Evolutionary conservation across 345 rosid species (phyloP).

Genomic region (Gossypioides kirkii): DNA sequence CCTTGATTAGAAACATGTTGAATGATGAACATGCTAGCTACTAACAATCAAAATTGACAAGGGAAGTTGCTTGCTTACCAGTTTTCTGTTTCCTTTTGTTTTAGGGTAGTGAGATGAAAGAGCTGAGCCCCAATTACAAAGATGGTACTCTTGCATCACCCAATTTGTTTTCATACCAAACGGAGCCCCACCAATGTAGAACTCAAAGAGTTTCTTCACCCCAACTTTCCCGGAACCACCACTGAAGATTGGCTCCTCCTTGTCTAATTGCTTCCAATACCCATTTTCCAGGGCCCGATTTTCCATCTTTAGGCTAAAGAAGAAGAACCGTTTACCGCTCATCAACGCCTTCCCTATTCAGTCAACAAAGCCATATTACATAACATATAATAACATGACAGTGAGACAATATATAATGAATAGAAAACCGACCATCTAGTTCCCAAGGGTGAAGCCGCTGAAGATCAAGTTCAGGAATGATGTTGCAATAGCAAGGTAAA

Average conservation of each 20-base stretch:
- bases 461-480: constrained; percentile 34
- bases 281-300: constrained; percentile 27
- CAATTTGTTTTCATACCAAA: constrained; percentile 29
- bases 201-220: constrained; percentile 29
- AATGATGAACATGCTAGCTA: not conserved
- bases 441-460: constrained; percentile 37
- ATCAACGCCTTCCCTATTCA: constrained; percentile 34
- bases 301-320: constrained; percentile 27
- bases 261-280: constrained; percentile 31
- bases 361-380: not conserved
- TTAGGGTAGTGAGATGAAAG: constrained; percentile 3
- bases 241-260: constrained; percentile 27
- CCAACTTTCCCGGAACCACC: constrained; percentile 21
- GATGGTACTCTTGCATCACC: constrained; percentile 43
- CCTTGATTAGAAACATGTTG: not conserved
- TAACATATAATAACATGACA: not conserved
- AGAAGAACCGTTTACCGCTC: constrained; percentile 35
- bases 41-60: not conserved
- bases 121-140: not conserved
- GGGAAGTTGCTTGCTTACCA: constrained; percentile 4
- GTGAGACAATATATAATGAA: not conserved
- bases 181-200: constrained; percentile 19
- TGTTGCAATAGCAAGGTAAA: constrained; percentile 21
- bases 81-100: constrained; percentile 11
- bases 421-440: constrained; percentile 26